Evolutionary conservation across 75 land plant genomes (phyloP).

Genomic region (Cupressus sempervirens): DNA sequence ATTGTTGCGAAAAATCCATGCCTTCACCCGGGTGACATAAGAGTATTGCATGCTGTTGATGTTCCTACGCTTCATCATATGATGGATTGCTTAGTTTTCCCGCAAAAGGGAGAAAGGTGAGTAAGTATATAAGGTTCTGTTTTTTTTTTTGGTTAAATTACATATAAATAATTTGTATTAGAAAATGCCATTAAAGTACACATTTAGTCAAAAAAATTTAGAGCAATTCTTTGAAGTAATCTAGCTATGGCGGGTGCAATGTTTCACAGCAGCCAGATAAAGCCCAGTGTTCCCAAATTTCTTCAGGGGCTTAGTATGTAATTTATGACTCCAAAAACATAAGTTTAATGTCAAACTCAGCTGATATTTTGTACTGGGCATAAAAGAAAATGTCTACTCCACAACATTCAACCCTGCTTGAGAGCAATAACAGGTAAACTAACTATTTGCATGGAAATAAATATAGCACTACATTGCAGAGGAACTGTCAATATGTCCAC

Average conservation of each 20-base stretch:
- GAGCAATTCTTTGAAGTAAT: background rate
- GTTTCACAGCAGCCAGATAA: background rate
- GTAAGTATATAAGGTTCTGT: background rate
- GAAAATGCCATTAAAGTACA: background rate
- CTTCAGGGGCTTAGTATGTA: background rate
- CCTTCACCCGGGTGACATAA: constrained; percentile 90
- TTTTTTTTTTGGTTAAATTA: constrained; percentile 5
- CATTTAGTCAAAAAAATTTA: background rate
- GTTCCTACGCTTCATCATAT: constrained; percentile 35
- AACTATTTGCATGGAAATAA: background rate
- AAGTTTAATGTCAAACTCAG: background rate
- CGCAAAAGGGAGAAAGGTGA: constrained; percentile 80
- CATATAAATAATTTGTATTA: background rate
- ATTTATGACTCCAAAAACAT: background rate
- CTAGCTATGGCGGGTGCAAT: background rate
- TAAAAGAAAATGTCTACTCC: background rate
- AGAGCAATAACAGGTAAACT: background rate
- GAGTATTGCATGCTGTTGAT: constrained; percentile 62
- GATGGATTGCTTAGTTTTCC: constrained; percentile 80
- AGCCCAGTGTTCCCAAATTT: background rate
- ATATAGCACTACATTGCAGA: background rate
- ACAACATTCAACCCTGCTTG: background rate
- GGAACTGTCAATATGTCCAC: background rate
- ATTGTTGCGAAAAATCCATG: constrained; percentile 93
- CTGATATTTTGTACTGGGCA: background rate